Evolutionary conservation across 163 green algal genomes (phyloP).

Genomic region (Coccomyxa subellipsoidea): DNA sequence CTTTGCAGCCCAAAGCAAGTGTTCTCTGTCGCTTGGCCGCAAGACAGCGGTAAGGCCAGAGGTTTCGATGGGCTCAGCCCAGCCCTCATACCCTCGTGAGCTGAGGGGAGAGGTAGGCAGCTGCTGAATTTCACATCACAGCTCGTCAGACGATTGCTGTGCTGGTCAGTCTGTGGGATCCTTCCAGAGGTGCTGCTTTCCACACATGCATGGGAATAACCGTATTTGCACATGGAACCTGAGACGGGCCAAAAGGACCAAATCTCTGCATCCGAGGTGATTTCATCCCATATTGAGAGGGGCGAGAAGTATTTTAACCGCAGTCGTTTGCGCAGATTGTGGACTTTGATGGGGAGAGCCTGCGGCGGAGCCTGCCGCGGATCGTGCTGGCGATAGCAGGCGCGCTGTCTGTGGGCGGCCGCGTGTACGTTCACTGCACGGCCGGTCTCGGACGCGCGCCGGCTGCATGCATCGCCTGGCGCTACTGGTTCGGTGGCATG

Average conservation of each 20-base stretch:
- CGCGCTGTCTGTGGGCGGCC: conserved; percentile 39
- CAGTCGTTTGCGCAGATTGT: conserved; percentile 14
- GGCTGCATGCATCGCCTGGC: conserved; percentile 81
- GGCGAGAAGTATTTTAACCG: too few species aligned
- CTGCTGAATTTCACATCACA: too few species aligned
- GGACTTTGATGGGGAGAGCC: conserved; percentile 82
- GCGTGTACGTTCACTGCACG: conserved; percentile 96
- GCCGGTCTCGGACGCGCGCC: conserved; percentile 87
- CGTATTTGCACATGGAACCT: too few species aligned
- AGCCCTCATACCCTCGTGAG: too few species aligned
- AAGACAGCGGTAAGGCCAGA: background rate
- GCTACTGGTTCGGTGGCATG: conserved; percentile 68
- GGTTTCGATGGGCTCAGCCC: background rate
- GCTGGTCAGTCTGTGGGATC: too few species aligned
- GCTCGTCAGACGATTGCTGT: too few species aligned
- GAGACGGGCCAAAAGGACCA: too few species aligned
- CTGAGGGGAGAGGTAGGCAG: background rate
- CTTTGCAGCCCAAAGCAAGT: background rate
- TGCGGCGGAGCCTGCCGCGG: conserved; percentile 68
- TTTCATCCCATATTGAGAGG: too few species aligned
- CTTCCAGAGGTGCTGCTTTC: too few species aligned
- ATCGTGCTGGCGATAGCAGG: conserved; percentile 55
- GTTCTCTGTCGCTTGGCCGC: background rate
- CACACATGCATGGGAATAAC: too few species aligned
- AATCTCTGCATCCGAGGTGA: too few species aligned